Evolutionary conservation across 192 early-diverging fungal genomes (phyloP).

Genomic region (Backusella tuberculispora): DNA sequence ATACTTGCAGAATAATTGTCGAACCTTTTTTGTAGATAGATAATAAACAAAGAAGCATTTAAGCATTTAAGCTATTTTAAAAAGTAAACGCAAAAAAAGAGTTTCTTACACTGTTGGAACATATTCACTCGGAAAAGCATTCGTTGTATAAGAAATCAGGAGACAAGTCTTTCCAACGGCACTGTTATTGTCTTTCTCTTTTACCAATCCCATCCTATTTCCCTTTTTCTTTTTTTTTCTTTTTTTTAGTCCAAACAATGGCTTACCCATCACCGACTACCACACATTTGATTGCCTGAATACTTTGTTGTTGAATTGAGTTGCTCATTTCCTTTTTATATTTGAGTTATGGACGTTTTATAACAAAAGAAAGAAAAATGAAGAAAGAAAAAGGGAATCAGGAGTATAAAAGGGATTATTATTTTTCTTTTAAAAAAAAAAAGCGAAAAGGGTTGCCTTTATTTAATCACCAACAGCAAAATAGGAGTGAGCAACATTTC

Average conservation of each 20-base stretch:
- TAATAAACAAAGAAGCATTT: not conserved
- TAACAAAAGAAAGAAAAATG: not conserved
- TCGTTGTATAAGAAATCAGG: conserved; percentile 97
- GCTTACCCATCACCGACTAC: conserved; percentile 39
- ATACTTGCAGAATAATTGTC: conserved; percentile 96
- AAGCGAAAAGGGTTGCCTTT: not conserved
- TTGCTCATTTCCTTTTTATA: not conserved
- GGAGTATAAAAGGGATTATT: not conserved
- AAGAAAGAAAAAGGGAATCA: not conserved
- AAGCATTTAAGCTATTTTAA: not conserved
- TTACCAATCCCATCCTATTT: not conserved
- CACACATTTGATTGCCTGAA: conserved; percentile 39
- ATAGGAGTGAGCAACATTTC: not conserved
- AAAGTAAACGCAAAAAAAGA: not conserved
- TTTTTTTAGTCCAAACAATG: not conserved
- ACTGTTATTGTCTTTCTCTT: conserved; percentile 47
- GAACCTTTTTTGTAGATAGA: conserved; percentile 44
- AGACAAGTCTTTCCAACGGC: conserved; percentile 96
- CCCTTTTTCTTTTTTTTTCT: not conserved
- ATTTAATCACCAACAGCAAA: not conserved
- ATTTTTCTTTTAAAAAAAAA: not conserved
- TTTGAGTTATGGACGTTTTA: not conserved
- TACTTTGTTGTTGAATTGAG: conserved; percentile 14
- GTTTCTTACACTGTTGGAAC: conserved; percentile 93
- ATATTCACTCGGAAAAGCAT: conserved; percentile 99